Evolutionary conservation across 116 monocot genomes (phyloP).

Genomic region (Dioscorea cayenensis): DNA sequence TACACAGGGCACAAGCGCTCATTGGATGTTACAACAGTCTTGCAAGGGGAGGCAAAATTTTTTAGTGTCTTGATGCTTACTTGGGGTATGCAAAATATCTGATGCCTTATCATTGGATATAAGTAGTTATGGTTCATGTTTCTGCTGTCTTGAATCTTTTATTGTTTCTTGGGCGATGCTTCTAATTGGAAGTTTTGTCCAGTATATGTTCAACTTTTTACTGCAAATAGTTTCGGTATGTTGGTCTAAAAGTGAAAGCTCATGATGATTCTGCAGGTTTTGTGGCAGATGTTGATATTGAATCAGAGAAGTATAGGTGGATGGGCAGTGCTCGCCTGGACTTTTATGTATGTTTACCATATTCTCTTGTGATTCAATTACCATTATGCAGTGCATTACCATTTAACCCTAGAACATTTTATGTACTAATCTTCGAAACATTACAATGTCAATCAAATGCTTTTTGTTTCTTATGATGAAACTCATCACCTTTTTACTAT

Average conservation of each 20-base stretch:
- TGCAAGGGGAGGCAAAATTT: slow-evolving; percentile 67
- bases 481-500: too few species aligned
- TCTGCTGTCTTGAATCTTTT: not conserved
- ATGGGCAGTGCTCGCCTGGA: slow-evolving; percentile 77
- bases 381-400: not conserved
- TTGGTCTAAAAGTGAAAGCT: not conserved
- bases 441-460: too few species aligned
- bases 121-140: not conserved
- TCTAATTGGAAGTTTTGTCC: not conserved
- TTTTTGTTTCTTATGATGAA: too few species aligned
- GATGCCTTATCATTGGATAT: not conserved
- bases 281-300: slow-evolving; percentile 82
- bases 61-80: slow-evolving; percentile 84
- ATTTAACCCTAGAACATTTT: too few species aligned
- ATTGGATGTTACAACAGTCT: slow-evolving; percentile 71
- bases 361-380: not conserved
- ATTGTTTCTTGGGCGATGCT: not conserved
- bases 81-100: slow-evolving; percentile 24
- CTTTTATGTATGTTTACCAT: slow-evolving; percentile 46
- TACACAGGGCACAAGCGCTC: slow-evolving; percentile 22
- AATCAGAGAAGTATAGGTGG: slow-evolving; percentile 92
- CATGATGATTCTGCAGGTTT: slow-evolving; percentile 30
- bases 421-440: too few species aligned
- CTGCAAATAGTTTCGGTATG: not conserved
- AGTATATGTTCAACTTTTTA: not conserved